phyloP scores from a whole-genome alignment of 257 asterid species.

The Solanum etuberosum region DNA sequence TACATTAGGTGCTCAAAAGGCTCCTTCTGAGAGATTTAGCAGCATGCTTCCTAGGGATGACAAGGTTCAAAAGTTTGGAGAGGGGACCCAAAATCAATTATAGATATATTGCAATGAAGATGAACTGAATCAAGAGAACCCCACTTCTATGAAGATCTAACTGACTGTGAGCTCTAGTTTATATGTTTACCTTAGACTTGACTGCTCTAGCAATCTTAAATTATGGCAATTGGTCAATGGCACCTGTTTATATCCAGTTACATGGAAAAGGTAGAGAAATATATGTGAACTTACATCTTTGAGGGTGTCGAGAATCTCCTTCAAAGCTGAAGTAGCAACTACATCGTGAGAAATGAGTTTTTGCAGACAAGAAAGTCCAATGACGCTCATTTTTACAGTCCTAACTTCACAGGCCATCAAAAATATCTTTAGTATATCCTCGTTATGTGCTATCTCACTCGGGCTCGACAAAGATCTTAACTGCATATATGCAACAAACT shows the following conservation, averaged over 20 bases:
- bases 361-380: constrained; percentile 86
- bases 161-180: not conserved
- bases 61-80: not conserved
- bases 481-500: constrained; percentile 32
- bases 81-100: not conserved
- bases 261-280: not conserved
- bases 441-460: constrained; percentile 73
- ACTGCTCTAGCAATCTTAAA: not conserved
- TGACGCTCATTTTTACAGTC: constrained; percentile 71
- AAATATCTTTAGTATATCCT: constrained; percentile 77
- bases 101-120: not conserved
- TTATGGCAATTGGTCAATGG: not conserved
- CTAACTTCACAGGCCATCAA: constrained; percentile 96
- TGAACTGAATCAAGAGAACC: not conserved
- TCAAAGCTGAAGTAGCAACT: constrained; percentile 77
- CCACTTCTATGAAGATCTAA: not conserved
- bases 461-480: constrained; percentile 79
- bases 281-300: constrained; percentile 60
- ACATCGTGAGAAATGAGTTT: constrained; percentile 93
- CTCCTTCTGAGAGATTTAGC: not conserved
- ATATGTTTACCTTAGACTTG: not conserved
- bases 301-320: constrained; percentile 66
- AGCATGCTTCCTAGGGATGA: not conserved
- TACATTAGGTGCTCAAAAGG: not conserved
- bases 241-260: not conserved